Conservation (phyloP, 495 filamentous ascomycete species). For the Apiosordaria backusii region DNA sequence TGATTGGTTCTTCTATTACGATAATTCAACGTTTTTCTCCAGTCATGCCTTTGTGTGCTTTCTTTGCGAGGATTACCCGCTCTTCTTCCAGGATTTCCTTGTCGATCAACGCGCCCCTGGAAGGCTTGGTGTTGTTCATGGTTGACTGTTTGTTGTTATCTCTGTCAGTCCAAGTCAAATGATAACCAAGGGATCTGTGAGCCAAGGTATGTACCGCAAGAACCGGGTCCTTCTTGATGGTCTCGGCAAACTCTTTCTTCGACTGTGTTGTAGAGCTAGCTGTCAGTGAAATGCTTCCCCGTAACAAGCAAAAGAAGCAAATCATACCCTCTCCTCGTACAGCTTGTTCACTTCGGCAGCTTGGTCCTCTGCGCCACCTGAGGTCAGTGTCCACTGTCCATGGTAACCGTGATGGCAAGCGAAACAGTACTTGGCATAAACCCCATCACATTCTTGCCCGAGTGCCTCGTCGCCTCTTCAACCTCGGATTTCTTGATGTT, state of each 20-base stretch:
- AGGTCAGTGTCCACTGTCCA: background rate
- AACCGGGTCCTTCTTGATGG: conserved; percentile 26
- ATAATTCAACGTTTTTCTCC: background rate
- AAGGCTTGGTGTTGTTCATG: conserved; percentile 23
- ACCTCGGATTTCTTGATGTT: conserved; percentile 18
- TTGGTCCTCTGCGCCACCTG: conserved; percentile 18
- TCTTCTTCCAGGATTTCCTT: conserved; percentile 29
- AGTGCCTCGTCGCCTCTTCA: conserved; percentile 17
- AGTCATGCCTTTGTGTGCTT: conserved; percentile 10
- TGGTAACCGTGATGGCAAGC: background rate
- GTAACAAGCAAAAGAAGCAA: background rate
- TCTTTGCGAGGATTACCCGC: conserved; percentile 22
- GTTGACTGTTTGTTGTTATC: conserved; percentile 17
- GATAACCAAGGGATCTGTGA: background rate
- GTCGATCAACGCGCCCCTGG: conserved; percentile 27
- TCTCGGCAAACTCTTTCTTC: conserved; percentile 11
- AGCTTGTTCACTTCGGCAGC: conserved; percentile 16
- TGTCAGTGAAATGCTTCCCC: background rate
- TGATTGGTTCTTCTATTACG: background rate
- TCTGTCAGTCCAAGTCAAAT: background rate
- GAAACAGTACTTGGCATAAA: conserved; percentile 21
- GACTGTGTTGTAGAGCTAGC: background rate
- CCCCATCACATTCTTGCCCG: conserved; percentile 26
- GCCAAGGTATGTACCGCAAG: conserved; percentile 20
- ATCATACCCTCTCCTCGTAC: conserved; percentile 11